Conservation (phyloP, 768 basidiomycete genomes). For the Coprinopsis sp. region DNA sequence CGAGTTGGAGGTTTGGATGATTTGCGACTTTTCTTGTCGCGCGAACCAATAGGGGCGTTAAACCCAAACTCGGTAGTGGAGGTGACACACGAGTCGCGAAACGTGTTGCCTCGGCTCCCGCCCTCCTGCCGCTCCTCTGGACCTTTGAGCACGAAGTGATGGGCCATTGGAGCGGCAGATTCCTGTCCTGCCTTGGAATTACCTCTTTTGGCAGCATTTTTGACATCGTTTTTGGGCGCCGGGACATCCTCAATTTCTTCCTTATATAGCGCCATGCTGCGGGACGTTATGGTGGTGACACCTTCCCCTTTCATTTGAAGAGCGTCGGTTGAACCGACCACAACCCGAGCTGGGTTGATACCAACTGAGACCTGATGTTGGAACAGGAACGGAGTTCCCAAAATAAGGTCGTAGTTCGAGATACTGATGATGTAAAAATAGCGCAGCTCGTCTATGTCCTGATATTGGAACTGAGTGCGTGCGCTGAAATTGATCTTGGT, state of each 20-base stretch:
- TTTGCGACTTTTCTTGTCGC: too few species aligned
- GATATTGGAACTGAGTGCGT: slow-evolving; percentile 25
- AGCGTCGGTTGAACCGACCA: slow-evolving; percentile 25
- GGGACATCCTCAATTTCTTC: slow-evolving; percentile 18
- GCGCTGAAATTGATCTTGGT: slow-evolving; percentile 29
- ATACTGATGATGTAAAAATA: slow-evolving; percentile 38
- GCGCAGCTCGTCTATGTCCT: slow-evolving; percentile 25
- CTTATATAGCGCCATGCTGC: slow-evolving; percentile 10
- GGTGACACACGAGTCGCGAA: slow-evolving; percentile 23
- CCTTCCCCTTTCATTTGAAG: slow-evolving; percentile 14
- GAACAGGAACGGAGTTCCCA: slow-evolving; percentile 36
- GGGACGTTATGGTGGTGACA: slow-evolving; percentile 12
- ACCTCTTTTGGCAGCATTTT: slow-evolving; percentile 25
- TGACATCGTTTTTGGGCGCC: slow-evolving; percentile 27
- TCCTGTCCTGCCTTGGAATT: slow-evolving; percentile 15
- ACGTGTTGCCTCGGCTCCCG: slow-evolving; percentile 13
- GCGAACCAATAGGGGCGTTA: too few species aligned
- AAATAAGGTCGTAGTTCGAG: slow-evolving; percentile 34
- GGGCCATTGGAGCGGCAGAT: slow-evolving; percentile 16
- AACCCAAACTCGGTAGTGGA: too few species aligned
- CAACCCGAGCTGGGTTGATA: slow-evolving; percentile 21
- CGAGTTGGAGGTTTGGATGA: slow-evolving; percentile 15
- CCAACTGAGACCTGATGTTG: slow-evolving; percentile 26
- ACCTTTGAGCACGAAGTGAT: slow-evolving; percentile 23
- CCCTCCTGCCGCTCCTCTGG: slow-evolving; percentile 19